These are phyloP conservation scores for Avena insularis DNA, from an alignment of 176 grass and related monocot genomes.

Conservation along the genomic window DNA sequence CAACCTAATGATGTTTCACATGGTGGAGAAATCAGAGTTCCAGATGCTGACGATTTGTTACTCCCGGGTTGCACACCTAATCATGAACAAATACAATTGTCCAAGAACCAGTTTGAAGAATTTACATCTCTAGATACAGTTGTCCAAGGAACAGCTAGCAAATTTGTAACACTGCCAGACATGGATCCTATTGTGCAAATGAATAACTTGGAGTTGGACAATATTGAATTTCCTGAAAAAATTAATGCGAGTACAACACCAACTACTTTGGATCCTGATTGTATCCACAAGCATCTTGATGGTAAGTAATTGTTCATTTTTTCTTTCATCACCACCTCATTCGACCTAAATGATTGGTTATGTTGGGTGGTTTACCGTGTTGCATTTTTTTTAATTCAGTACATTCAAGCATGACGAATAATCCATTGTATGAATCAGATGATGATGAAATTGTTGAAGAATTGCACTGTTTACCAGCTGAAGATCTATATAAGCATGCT, in stretches of 20 bases:
- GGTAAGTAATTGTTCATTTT: constrained; percentile 40
- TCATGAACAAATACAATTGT: constrained; percentile 38
- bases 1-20: constrained; percentile 54
- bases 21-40: constrained; percentile 44
- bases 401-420: constrained; percentile 18
- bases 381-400: constrained; percentile 41
- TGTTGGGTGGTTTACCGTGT: constrained; percentile 22
- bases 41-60: constrained; percentile 51
- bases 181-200: constrained; percentile 40
- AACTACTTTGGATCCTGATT: constrained; percentile 30
- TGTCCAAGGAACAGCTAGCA: constrained; percentile 35
- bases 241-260: not conserved
- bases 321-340: constrained; percentile 3
- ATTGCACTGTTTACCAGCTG: constrained; percentile 31
- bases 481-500: constrained; percentile 42
- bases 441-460: constrained; percentile 38
- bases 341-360: constrained; percentile 38
- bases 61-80: constrained; percentile 12
- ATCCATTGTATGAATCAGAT: constrained; percentile 41
- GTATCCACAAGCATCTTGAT: constrained; percentile 25
- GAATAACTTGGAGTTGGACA: constrained; percentile 34
- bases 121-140: constrained; percentile 25
- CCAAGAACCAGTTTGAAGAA: constrained; percentile 32
- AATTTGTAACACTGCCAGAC: constrained; percentile 29
- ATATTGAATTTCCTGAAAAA: constrained; percentile 40